phyloP scores from a whole-genome alignment of 345 rosid species.

The Jatropha curcas region DNA sequence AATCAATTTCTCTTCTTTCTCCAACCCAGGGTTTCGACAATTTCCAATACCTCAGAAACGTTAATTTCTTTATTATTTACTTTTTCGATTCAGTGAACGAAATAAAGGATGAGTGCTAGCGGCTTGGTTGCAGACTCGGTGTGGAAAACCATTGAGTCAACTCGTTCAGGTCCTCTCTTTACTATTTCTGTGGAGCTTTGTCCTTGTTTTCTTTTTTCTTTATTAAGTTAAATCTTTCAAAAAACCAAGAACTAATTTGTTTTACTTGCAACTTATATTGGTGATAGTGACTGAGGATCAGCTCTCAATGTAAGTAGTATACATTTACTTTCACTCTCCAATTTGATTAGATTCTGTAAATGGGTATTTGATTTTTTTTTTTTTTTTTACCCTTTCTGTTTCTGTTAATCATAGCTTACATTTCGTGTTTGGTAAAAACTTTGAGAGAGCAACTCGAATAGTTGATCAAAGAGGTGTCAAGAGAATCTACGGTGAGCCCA shows the following conservation, averaged over 20 bases:
- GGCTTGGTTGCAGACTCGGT: background rate
- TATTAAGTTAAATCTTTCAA: too few species aligned
- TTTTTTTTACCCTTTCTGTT: background rate
- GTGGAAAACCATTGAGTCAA: conserved; percentile 38
- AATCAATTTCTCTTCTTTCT: too few species aligned
- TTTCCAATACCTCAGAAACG: too few species aligned
- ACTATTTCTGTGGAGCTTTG: background rate
- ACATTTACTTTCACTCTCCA: background rate
- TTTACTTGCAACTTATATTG: background rate
- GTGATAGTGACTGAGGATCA: conserved; percentile 72
- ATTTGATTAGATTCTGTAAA: background rate
- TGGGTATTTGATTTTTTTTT: background rate
- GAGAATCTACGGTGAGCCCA: conserved; percentile 68
- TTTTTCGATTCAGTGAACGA: too few species aligned
- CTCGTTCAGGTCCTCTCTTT: conserved; percentile 45
- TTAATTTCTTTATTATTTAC: too few species aligned
- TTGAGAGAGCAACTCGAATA: conserved; percentile 77
- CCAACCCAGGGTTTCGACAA: too few species aligned
- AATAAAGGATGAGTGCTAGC: too few species aligned
- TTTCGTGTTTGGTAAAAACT: conserved; percentile 85
- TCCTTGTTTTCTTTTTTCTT: too few species aligned
- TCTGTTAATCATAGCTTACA: conserved; percentile 50
- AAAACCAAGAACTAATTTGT: too few species aligned
- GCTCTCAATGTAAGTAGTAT: conserved; percentile 59
- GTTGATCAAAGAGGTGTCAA: conserved; percentile 78